Evolutionary conservation across 108 stramenopile genomes (phyloP).

Genomic region (Poteriospumella lacustris): DNA sequence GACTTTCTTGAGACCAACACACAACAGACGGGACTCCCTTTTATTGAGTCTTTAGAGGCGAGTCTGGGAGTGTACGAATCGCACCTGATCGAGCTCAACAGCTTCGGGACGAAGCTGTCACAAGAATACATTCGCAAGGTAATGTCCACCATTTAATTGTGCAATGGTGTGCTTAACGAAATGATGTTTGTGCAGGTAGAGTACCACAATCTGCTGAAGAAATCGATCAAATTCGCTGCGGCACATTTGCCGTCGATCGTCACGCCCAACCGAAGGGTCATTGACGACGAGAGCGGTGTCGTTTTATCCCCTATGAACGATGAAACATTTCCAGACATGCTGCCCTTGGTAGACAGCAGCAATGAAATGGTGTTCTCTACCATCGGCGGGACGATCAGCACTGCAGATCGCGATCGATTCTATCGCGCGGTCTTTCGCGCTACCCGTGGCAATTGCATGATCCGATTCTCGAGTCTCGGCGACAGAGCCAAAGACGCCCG

Average conservation of each 20-base stretch:
- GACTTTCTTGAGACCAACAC: too few relatives aligned
- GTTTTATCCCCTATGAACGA: neutral
- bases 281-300: neutral
- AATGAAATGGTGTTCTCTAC: too few relatives aligned
- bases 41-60: slow-evolving; percentile 66
- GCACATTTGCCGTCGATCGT: too few relatives aligned
- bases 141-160: slow-evolving; percentile 38
- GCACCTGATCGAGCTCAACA: slow-evolving; percentile 83
- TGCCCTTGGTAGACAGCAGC: neutral
- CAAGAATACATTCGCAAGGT: slow-evolving; percentile 88
- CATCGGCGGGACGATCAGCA: too few relatives aligned
- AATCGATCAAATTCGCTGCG: slow-evolving; percentile 79
- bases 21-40: too few relatives aligned
- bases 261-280: too few relatives aligned
- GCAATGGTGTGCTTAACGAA: too few relatives aligned
- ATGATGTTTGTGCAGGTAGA: neutral
- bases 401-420: too few relatives aligned
- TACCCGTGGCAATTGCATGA: slow-evolving; percentile 95
- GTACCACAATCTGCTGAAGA: slow-evolving; percentile 80
- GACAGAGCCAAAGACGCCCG: slow-evolving; percentile 70
- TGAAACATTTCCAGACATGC: too few relatives aligned
- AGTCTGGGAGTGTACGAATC: slow-evolving; percentile 83
- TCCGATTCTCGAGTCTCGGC: slow-evolving; percentile 89
- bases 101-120: slow-evolving; percentile 82
- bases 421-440: too few relatives aligned